Base-by-base conservation (phyloP, 106 monocot genomes). In the Dioscorea dumetorum region DNA sequence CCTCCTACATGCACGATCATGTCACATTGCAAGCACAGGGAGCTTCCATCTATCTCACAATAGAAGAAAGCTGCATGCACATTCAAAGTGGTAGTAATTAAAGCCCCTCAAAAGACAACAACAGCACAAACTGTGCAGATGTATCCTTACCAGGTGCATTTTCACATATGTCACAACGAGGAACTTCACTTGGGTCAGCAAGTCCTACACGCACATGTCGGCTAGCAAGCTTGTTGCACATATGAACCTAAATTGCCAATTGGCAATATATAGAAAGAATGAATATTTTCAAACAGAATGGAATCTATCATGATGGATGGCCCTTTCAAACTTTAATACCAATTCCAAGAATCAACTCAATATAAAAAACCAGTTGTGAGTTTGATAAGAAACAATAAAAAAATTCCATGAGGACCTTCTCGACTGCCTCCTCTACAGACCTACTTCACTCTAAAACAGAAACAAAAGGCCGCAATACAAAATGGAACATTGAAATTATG, bases 1-100 rank as follows among this genome's bases (percentile, higher is more conserved):
- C 95, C 95, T 24, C 91, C 95, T 64, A 95, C 95, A 79, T 95
- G 95, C 34, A 95, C 95, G 69, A 87, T 82, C 82, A 88, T 92
- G 74, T 97, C 95, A 70, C 95, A 97, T 67, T 87, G 91, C 82
- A 97, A 77, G 76, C 95, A 97, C 31, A 97, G 84, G 57, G 95
- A 97, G 63, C 84, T 97, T 51, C 95, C 95, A 84, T 97, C 95
- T 76, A 97, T 80, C 82, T 84, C 88, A 63, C 91, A 92, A 65
- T 89, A 97, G 68, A 97, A 97, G 77, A 97, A 97, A 71, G 91
- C 95, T 97, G 70, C 72, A 79, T 24, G 22, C 67, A 74, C 19
- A 54, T 5, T 18, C 5, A 54, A 19, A 54, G 19, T 18, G 54
- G 54, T 8, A 54, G 18, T 16, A 13, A 18, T 18, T 54, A 54